Base-by-base conservation (phyloP, 352 stramenopile genomes). In the Porosira glacialis region DNA sequence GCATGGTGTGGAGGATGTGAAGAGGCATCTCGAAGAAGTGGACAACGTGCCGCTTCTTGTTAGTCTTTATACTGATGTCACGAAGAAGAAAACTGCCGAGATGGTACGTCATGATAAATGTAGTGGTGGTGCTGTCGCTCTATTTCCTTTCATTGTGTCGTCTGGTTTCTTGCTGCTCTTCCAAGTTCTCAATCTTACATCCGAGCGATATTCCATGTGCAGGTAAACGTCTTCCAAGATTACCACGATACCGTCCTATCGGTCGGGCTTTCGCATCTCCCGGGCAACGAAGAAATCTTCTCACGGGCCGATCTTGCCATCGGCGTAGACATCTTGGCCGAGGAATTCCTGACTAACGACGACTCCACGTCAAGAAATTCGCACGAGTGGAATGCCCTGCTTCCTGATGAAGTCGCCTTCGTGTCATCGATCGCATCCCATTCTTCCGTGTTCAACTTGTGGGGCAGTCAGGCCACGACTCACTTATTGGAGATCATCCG, bases 21-120 rank as follows among this genome's bases (percentile, higher is more conserved):
- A 94, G 55, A 86, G 91, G 5, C 96, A 98, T 60, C 78, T 99
- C 15, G 83, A 94, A n/a, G 93, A 97, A 51, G 94, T 98, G 6
- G 96, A 99, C 77, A 98, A 99, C 66, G 96, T 99, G 7, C 96
- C 96, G 11, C 83, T 99, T 7, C 79, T 98, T 26, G 96, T 99
- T 26, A 97, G 92, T 48, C 81, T 98, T 4, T 99, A 97, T 73
- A 99, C 96, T 1, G 95, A 99, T 82, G 96, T 94, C 38, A 98
- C 94, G 1, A 94, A 95, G 11, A 84, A 94, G 57, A 97, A 93
- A 11, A 97, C 96, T 30, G 91, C 89, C 66, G 93, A 98, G 57
- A 98, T 98, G 83, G 72, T 89, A 58, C 56, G 75, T 70, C 68
- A 87, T 94, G 28, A 80, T 93, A 17, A 83, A 94, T 73, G 89